Percentiles rank a stretch among this genome's conserved stretches.
These are phyloP conservation scores for Coemansia sp. DNA, from an alignment of 192 early-diverging fungal genomes.

Conservation along the genomic window DNA sequence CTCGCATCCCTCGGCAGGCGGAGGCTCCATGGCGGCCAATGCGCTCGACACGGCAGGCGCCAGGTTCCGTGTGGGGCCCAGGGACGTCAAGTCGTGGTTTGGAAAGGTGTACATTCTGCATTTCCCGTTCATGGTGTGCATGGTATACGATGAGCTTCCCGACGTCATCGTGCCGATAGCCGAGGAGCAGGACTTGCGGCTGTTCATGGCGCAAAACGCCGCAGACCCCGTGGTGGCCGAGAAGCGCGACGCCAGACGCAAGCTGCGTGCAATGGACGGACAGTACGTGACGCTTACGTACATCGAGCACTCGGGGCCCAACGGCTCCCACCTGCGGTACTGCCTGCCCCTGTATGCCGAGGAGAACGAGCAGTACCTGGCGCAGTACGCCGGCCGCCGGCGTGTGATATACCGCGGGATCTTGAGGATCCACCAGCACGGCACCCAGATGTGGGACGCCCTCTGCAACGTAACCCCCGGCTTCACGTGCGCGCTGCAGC, in stretches of 20 bases:
- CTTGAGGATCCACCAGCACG: slow-evolving; percentile 54
- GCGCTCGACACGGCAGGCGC: not conserved
- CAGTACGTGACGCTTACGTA: slow-evolving; percentile 60
- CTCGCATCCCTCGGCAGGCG: not conserved
- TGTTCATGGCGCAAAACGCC: slow-evolving; percentile 58
- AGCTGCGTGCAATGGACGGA: slow-evolving; percentile 61
- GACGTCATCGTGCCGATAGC: slow-evolving; percentile 51
- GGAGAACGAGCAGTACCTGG: slow-evolving; percentile 46
- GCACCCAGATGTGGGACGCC: slow-evolving; percentile 35
- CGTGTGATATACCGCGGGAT: slow-evolving; percentile 44
- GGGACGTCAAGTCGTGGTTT: slow-evolving; percentile 60
- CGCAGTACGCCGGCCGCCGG: slow-evolving; percentile 42
- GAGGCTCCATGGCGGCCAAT: not conserved
- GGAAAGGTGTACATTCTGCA: slow-evolving; percentile 64
- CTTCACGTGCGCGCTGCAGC: slow-evolving; percentile 56
- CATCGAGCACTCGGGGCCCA: slow-evolving; percentile 29
- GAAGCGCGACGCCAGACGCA: slow-evolving; percentile 54
- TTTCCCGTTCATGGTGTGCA: slow-evolving; percentile 67
- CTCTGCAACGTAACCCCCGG: slow-evolving; percentile 61
- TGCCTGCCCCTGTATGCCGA: slow-evolving; percentile 33
- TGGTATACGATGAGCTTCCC: slow-evolving; percentile 65
- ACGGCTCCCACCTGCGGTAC: slow-evolving; percentile 36
- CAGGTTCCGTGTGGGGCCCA: slow-evolving; percentile 16
- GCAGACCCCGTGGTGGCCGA: slow-evolving; percentile 46
- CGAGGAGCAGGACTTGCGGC: slow-evolving; percentile 55